These are phyloP conservation scores for Dryas drummondii DNA, from an alignment of 306 rosid species.

Conservation along the genomic window DNA sequence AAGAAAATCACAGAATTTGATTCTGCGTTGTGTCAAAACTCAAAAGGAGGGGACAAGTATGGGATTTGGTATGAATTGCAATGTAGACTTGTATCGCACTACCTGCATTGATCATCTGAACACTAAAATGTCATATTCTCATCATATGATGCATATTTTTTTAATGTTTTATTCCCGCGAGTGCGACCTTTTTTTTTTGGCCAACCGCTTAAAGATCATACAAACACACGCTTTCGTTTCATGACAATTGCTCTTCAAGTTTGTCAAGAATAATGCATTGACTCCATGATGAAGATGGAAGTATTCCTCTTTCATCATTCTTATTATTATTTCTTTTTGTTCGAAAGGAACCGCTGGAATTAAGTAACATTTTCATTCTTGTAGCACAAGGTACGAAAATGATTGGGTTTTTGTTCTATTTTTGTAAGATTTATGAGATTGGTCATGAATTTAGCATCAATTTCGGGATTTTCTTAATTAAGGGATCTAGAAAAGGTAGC, in stretches of 20 bases:
- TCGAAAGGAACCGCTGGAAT: too few relatives aligned
- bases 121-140: neutral
- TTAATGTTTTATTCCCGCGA: too few relatives aligned
- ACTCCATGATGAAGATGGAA: neutral
- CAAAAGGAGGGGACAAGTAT: neutral
- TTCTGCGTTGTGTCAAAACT: too few relatives aligned
- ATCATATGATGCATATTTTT: too few relatives aligned
- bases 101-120: constrained; percentile 2
- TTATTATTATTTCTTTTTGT: too few relatives aligned
- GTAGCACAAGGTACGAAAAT: too few relatives aligned
- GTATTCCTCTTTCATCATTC: too few relatives aligned
- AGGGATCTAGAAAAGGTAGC: neutral
- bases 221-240: neutral
- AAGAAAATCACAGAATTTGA: too few relatives aligned
- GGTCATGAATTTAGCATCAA: neutral
- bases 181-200: too few relatives aligned
- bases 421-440: neutral
- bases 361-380: too few relatives aligned
- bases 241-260: neutral
- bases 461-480: neutral
- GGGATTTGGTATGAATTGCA: constrained; percentile 1
- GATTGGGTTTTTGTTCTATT: neutral
- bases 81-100: neutral
- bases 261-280: neutral
- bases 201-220: too few relatives aligned